Conservation (phyloP, 1,284 basidiomycete genomes). For the Marasmius oreades region DNA sequence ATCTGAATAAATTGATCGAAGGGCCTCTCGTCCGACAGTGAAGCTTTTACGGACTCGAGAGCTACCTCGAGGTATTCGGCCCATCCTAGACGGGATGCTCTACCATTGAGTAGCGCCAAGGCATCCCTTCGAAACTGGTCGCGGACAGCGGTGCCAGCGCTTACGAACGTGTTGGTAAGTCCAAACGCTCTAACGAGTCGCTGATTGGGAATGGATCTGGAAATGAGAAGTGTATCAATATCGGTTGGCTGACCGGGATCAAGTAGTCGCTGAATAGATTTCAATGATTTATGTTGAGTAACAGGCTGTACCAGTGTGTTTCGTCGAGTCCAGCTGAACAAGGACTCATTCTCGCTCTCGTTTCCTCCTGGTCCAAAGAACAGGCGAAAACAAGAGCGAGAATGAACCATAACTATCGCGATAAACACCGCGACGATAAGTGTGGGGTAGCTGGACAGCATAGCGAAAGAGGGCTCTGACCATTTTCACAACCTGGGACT, state of each 20-base stretch:
- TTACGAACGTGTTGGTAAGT: slow-evolving; percentile 40
- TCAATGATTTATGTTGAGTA: neutral
- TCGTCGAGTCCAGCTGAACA: neutral
- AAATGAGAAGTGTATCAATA: slow-evolving; percentile 23
- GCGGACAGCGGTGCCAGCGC: slow-evolving; percentile 26
- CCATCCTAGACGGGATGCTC: slow-evolving; percentile 23
- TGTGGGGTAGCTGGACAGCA: too few relatives aligned
- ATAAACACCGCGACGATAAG: too few relatives aligned
- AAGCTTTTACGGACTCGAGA: slow-evolving; percentile 27
- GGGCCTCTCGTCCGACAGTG: slow-evolving; percentile 18
- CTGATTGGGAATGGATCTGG: slow-evolving; percentile 40
- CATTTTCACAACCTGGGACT: too few relatives aligned
- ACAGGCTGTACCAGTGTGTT: too few relatives aligned
- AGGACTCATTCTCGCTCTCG: neutral
- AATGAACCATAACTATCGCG: too few relatives aligned
- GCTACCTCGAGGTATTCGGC: slow-evolving; percentile 27
- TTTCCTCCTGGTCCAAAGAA: too few relatives aligned
- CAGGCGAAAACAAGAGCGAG: too few relatives aligned
- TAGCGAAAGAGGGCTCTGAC: too few relatives aligned
- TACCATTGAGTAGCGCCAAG: slow-evolving; percentile 19
- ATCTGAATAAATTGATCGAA: slow-evolving; percentile 40
- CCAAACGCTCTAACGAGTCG: slow-evolving; percentile 39
- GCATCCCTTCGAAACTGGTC: slow-evolving; percentile 29
- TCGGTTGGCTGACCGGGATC: slow-evolving; percentile 23
- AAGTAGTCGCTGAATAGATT: slow-evolving; percentile 20